These are phyloP conservation scores for Talaromyces borbonicus DNA, from an alignment of 495 filamentous ascomycete species.

Conservation along the genomic window DNA sequence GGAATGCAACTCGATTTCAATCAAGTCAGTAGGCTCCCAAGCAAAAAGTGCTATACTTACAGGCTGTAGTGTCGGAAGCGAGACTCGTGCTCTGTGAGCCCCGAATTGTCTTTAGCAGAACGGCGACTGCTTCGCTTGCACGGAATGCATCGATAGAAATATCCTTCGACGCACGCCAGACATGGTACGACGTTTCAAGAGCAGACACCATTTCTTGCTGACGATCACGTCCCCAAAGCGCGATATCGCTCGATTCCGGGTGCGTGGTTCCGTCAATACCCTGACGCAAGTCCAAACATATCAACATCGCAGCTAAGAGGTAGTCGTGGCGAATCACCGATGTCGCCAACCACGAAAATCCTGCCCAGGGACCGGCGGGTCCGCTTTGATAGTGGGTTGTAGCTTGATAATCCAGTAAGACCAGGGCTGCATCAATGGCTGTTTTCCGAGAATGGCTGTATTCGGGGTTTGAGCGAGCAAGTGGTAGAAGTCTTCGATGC, in stretches of 20 bases:
- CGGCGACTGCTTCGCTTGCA: conserved; percentile 7
- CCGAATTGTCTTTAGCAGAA: conserved; percentile 2
- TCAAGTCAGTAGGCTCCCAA: not conserved
- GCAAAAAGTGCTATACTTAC: not conserved
- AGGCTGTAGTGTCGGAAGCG: not conserved
- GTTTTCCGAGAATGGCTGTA: conserved; percentile 70
- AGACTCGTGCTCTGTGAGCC: not conserved
- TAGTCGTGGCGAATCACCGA: conserved; percentile 75
- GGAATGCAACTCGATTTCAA: conserved; percentile 11
- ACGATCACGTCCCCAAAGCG: conserved; percentile 9
- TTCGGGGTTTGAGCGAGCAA: conserved; percentile 55
- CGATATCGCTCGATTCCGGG: conserved; percentile 18
- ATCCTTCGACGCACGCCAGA: conserved; percentile 13
- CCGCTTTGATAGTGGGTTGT: conserved; percentile 65
- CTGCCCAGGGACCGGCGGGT: conserved; percentile 60
- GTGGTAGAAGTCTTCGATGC: conserved; percentile 70
- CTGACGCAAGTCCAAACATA: conserved; percentile 60
- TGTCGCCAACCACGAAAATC: conserved; percentile 68
- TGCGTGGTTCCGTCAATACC: conserved; percentile 2
- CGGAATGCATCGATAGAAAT: conserved; percentile 8
- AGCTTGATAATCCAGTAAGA: conserved; percentile 67
- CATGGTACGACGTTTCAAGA: conserved; percentile 28
- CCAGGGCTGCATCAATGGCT: conserved; percentile 70
- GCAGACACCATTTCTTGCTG: conserved; percentile 10
- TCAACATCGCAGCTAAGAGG: conserved; percentile 78